Evolutionary conservation across 495 filamentous ascomycete species (phyloP).

Genomic region (Cairneyella variabilis): DNA sequence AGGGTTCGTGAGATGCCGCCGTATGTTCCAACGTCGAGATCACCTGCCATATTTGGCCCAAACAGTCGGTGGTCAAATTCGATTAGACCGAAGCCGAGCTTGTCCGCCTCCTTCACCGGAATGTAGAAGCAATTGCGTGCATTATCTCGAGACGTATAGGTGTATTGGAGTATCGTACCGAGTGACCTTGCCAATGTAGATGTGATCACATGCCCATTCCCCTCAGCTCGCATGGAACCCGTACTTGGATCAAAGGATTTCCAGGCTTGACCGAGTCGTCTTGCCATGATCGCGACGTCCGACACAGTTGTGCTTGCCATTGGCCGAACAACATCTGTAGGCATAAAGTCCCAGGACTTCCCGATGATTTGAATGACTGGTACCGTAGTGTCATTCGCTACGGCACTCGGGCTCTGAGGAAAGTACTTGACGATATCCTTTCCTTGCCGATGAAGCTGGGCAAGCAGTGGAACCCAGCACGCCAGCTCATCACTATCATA

Average conservation of each 20-base stretch:
- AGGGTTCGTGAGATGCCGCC: not conserved
- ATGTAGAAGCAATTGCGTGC: not conserved
- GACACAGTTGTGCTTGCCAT: not conserved
- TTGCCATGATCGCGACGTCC: not conserved
- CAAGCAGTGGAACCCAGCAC: conserved; percentile 2
- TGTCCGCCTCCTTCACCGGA: not conserved
- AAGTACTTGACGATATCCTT: not conserved
- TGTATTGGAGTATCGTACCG: conserved; percentile 2
- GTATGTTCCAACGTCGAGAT: not conserved
- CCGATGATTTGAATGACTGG: conserved; percentile 1
- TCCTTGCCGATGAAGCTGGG: not conserved
- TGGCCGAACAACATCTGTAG: conserved; percentile 4
- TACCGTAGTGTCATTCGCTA: not conserved
- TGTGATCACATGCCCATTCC: conserved; percentile 1
- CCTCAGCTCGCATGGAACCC: not conserved
- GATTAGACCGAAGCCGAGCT: conserved; percentile 7
- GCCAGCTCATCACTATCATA: conserved; percentile 4
- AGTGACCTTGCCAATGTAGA: not conserved
- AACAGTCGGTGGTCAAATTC: not conserved
- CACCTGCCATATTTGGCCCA: not conserved
- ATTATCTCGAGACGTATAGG: not conserved
- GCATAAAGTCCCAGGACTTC: conserved; percentile 13
- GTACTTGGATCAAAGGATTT: conserved; percentile 1
- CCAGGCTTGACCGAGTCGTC: not conserved
- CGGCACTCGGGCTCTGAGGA: not conserved